Evolutionary conservation across 2,329 filamentous ascomycete species (phyloP), one percentile per base, ranked within the genome.

Genomic region (Paraphaeosphaeria sporulosa): DNA sequence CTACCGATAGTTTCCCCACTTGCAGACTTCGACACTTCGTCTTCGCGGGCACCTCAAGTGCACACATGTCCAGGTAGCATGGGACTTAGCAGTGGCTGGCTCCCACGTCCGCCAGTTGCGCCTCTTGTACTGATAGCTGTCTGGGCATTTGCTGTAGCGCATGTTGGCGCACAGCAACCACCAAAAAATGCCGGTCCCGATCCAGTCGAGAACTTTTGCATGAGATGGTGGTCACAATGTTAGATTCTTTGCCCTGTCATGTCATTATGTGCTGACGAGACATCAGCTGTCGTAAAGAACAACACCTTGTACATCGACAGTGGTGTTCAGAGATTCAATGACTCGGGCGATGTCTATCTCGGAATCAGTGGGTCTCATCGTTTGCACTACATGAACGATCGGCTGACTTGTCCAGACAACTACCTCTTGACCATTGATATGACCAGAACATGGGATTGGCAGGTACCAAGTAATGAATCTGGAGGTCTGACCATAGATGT

Each of bases 191-290:
- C 49, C 50, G 60, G 44, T 19, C 54, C 67, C 47, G 58, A 70
- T 58, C 70, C 68, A 7, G 54, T 69, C 3, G 46, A 57, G 13
- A 63, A 64, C 40, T 70, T 71, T 53, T 71, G 68, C 53, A 59
- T 57, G 12, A 51, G 67, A 60, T 72, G 66, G 67, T 71, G 58
- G 47, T 61, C 60, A n/a, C 64, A 68, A 50, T 68, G 62, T 69
- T 60, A 43, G 58, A 10, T 54, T 36, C 21, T 15, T 12, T 12
- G 17, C 43, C 17, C 27, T 40, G 1, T 42, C 27, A 50, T n/a
- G 32, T 36, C 47, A 43, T 25, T 30, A 21, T 42, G 13, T 15
- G 44, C 57, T 57, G 56, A 56, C 38, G 9, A 34, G 38, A 54
- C 57, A n/a, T 25, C 55, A 65, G 67, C 67, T 25, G 47, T 69